Evolutionary conservation across 768 basidiomycete genomes (phyloP), one percentile per base, ranked within the genome.

Genomic region (Xerocomellus amylosporus): DNA sequence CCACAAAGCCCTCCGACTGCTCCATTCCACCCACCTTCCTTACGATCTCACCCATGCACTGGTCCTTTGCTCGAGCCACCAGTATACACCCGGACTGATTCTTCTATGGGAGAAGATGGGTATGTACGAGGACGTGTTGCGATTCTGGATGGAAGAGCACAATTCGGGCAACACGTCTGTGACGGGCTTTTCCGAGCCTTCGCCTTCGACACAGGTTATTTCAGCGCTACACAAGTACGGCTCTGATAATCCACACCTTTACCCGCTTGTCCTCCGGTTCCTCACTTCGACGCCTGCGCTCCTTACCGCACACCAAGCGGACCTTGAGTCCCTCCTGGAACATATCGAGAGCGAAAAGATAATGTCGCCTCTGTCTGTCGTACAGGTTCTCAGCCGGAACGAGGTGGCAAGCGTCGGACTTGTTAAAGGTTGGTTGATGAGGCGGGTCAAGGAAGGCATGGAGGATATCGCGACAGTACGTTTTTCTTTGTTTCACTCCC

Each of bases 51-150:
- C 84, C 38, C 96, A 98, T 66, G 97, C 95, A 4, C 76, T 98
- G n/a, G 89, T 99, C 37, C 79, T 99, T 2, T 98, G 96, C 72
- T 93, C 94, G 7, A 91, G 86, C 26, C 79, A 83, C 37, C 78
- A 75, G 13, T 97, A 93, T 63, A 93, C 86, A 1, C 81, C 83
- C 0, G 97, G 97, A 1, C 79, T 96, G 12, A 88, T 98, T 3
- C 73, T 90, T 5, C 77, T 98, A 3, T 98, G 94, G 91, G 97
- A 97, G 73, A 85, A 82, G 56, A 77, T 94, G 74, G 93, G 90
- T 8, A 95, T 97, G 96, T 91, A 93, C 68, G 96, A 98, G 63
- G 95, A 97, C 60, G 86, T 98, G 44, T 67, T 98, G 30, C 81
- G 94, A 22, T 97, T 91, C 74, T 94, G 88, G 87, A 95, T 96